Evolutionary conservation across 805 yeast species (phyloP), one percentile per base, ranked within the genome.

Genomic region (Saccharomyces paradoxus): DNA sequence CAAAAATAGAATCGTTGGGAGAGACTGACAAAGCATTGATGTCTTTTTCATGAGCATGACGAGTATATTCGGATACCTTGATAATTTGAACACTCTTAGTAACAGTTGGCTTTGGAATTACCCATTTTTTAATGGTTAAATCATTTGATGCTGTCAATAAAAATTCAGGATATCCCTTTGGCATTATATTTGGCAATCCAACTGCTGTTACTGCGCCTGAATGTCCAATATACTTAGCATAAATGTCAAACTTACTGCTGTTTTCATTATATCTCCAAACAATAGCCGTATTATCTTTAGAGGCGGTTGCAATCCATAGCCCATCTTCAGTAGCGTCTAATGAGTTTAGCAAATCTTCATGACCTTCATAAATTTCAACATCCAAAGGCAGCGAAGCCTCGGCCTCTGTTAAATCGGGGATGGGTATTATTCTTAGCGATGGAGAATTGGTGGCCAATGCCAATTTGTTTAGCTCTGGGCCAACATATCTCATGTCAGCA

Each of bases 401-500:
- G 13, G 46, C 8, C 30, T 46, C 28, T n/a, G 30, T 37, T 48
- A 22, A 32, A 17, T 50, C 24, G 22, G 63, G 61, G 17, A 56
- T 37, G 59, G 85, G 84, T 32, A 91, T 79, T 13, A 94, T 71
- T 67, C 98, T 77, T 54, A 94, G 72, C 1, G 92, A 83, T 12
- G 97, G 96, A 0, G 98, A 88, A 70, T 94, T 94, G 2, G 98
- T 92, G 1, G 98, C 97, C 59, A 94, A 69, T 4, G 96, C 98
- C 48, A 92, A 68, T 41, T 77, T 71, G 49, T 77, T 67, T 30
- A 74, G 66, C 13, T 69, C 57, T 7, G 89, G 88, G 0, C 94
- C 94, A 31, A 84, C 85, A 64, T 83, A 86, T 60, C 82, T 81
- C 74, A 90, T 78, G 67, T 92, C 98, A 2, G 97, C 96, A 63